A percentile compares a stretch with the other conserved stretches of the same genome.
These are phyloP conservation scores for Tirmania nivea DNA, from an alignment of 495 filamentous ascomycete genomes.

Conservation along the genomic window DNA sequence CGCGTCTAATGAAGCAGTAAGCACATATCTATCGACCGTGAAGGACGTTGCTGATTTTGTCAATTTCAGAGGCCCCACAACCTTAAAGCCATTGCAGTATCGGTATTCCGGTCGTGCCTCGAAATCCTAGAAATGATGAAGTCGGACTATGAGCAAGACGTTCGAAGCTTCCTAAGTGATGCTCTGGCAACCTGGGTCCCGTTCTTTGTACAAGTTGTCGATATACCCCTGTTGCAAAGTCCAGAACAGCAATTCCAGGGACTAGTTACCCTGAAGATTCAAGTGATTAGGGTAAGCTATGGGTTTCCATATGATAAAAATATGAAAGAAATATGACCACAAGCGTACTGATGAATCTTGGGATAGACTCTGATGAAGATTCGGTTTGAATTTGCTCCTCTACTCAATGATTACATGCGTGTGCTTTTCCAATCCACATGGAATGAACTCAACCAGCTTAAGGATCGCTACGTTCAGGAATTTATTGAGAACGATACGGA, in stretches of 20 bases:
- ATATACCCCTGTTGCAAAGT: constrained; percentile 39
- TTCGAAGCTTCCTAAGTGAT: constrained; percentile 75
- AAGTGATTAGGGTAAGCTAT: constrained; percentile 48
- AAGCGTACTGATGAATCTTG: constrained; percentile 1
- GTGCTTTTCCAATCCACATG: constrained; percentile 66
- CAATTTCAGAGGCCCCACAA: constrained; percentile 35
- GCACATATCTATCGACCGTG: not conserved
- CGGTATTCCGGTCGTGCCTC: constrained; percentile 74
- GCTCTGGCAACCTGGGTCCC: constrained; percentile 64
- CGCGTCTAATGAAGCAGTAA: constrained; percentile 41
- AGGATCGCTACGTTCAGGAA: constrained; percentile 48
- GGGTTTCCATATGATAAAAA: not conserved
- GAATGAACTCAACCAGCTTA: constrained; percentile 56
- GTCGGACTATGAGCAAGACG: constrained; percentile 64
- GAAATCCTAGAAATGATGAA: constrained; percentile 90
- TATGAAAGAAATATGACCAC: not conserved
- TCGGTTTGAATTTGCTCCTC: constrained; percentile 53
- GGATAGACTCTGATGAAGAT: constrained; percentile 70
- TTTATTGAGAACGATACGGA: constrained; percentile 73
- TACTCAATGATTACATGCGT: constrained; percentile 60
- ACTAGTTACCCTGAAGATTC: constrained; percentile 64
- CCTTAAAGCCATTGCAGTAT: constrained; percentile 61
- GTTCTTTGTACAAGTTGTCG: constrained; percentile 41
- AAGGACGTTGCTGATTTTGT: not conserved
- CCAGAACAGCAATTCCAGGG: constrained; percentile 21